Conservation (phyloP, 2,329 filamentous ascomycete genomes). For the Arthroderma sp. region DNA sequence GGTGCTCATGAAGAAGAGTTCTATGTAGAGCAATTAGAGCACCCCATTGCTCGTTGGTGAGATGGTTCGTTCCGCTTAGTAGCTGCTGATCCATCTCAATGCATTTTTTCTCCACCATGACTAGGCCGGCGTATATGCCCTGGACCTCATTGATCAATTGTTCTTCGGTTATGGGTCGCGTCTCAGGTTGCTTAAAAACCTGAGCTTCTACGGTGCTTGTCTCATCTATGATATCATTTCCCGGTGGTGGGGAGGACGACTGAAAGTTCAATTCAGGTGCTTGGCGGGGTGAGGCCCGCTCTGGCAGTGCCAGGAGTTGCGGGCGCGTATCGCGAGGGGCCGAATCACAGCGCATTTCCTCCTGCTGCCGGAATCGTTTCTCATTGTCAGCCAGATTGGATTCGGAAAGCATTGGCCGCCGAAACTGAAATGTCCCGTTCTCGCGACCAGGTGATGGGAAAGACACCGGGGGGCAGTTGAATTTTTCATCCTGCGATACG, state of each 20-base stretch:
- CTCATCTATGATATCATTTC: background rate
- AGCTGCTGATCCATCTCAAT: slow-evolving; percentile 65
- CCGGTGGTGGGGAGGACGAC: slow-evolving; percentile 3
- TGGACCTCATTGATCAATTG: slow-evolving; percentile 64
- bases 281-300: no score
- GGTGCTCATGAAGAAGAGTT: slow-evolving; percentile 67
- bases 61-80: slow-evolving; percentile 37
- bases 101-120: slow-evolving; percentile 78
- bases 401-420: no score
- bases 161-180: slow-evolving; percentile 58
- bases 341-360: no score
- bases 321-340: no score
- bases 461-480: no score
- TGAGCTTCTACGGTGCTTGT: slow-evolving; percentile 2
- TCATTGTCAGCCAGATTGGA: no score
- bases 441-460: no score
- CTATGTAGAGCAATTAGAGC: slow-evolving; percentile 69
- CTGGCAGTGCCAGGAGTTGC: no score
- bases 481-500: no score
- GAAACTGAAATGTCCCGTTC: no score
- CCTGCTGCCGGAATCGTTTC: no score
- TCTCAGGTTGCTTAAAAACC: slow-evolving; percentile 41
- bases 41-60: slow-evolving; percentile 64
- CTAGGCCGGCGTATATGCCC: slow-evolving; percentile 55
- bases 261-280: background rate